Evolutionary conservation across 2,329 filamentous ascomycete genomes (phyloP).

Genomic region (Colletotrichum shisoi): DNA sequence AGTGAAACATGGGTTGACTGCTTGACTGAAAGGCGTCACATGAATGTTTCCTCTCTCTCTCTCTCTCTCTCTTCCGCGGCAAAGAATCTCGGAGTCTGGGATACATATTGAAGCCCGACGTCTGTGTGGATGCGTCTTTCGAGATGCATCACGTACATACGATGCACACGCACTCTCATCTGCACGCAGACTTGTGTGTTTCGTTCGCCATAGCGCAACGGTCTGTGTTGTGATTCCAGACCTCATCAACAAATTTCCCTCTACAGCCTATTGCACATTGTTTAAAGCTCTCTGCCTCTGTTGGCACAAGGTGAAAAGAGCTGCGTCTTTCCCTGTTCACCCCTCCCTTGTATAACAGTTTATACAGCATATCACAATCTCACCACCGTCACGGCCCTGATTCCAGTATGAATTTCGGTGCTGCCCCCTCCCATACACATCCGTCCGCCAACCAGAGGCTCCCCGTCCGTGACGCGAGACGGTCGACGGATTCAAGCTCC

Average conservation of each 20-base stretch:
- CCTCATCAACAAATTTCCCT: too few relatives aligned
- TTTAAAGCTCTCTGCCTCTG: neutral
- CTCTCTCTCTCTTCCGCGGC: neutral
- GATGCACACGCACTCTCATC: too few relatives aligned
- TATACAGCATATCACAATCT: too few relatives aligned
- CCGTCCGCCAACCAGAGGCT: neutral
- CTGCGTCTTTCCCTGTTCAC: neutral
- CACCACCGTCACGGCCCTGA: too few relatives aligned
- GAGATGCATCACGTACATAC: too few relatives aligned
- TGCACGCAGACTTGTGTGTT: slow-evolving; percentile 15
- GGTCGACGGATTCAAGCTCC: neutral
- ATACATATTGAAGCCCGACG: slow-evolving; percentile 2
- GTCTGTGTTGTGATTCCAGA: slow-evolving; percentile 9
- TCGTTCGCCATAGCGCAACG: slow-evolving; percentile 10
- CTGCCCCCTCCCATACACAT: neutral
- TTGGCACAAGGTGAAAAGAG: neutral
- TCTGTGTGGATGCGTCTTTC: slow-evolving; percentile 21
- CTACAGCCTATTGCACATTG: neutral
- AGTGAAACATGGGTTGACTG: slow-evolving; percentile 7
- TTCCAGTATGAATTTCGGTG: slow-evolving; percentile 3
- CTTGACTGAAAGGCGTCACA: neutral
- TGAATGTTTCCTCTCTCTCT: neutral
- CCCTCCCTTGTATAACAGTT: neutral
- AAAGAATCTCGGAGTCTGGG: neutral
- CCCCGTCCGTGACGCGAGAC: neutral